Evolutionary conservation across 2,329 filamentous ascomycete species (phyloP), one percentile per base, ranked within the genome.

Genomic region (Arthrobotrys megalospora): DNA sequence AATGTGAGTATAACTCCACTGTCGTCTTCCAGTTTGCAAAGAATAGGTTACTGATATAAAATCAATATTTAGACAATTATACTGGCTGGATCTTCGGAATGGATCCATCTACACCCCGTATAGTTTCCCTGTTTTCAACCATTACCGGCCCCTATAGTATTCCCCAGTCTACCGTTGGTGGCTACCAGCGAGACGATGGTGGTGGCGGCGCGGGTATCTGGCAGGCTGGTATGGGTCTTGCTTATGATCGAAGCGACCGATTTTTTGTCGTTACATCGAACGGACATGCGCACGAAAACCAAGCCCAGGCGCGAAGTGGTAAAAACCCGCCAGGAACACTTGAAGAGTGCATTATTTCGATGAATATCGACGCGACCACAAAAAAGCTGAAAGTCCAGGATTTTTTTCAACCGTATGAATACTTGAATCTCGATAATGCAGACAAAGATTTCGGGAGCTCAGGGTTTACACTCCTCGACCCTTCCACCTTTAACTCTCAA

Each of bases 371-470:
- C 47, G 55, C 53, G 0, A 36, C 24, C 19, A 83, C 85, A 1
- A 86, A 86, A 7, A 85, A 87, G 50, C 85, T 88, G 0, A 83
- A 83, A 0, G 80, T 88, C 3, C 83, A 85, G 7, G 87, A 89
- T 67, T 89, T 88, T 80, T 89, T 89, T 76, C 87, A 88, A 84
- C 88, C 88, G 0, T 87, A 85, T 79, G 87, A 88, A 58, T 77
- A 77, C 12, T 28, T 77, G 6, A 70, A 70, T 38, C 60, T 77
- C 6, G 73, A 77, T 43, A 66, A 41, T 32, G 58, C 73, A 3
- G 73, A 77, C 21, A 70, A 66, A 62, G 87, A 89, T 80, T 81
- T 89, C 12, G 87, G 87, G 2, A 82, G 84, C 6, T 83, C 83
- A 16, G 84, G 84, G 8, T 85, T 86, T 0, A 84, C 84, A 12